phyloP scores from a whole-genome alignment of 208 protist genomes.

The Naegleria fowleri region DNA sequence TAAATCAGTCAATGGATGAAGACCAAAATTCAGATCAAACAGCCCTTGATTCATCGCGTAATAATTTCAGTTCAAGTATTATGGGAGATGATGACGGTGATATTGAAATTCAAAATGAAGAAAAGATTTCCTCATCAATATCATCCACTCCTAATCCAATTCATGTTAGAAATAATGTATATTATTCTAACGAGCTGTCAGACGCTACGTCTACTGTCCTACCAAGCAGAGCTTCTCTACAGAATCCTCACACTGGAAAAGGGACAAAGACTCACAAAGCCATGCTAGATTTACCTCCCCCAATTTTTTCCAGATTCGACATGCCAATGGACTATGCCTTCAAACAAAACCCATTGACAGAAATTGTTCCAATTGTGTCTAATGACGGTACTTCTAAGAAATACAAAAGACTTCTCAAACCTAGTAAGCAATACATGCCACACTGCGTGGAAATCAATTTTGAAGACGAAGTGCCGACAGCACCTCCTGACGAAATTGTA shows the following conservation, averaged over 20 bases:
- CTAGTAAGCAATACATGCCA: background rate
- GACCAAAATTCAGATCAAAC: too few species aligned
- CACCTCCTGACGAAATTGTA: background rate
- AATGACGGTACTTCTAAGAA: background rate
- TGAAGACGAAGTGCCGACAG: background rate
- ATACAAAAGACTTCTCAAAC: background rate
- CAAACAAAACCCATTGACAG: background rate
- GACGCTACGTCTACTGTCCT: background rate
- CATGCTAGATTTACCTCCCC: slow-evolving; percentile 8
- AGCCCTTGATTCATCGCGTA: too few species aligned
- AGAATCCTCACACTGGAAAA: background rate
- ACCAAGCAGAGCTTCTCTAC: background rate
- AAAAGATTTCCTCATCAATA: background rate
- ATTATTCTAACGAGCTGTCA: background rate
- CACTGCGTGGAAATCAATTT: background rate
- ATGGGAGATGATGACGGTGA: background rate
- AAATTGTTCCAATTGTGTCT: background rate
- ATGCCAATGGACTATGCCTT: slow-evolving; percentile 6
- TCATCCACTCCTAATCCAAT: background rate
- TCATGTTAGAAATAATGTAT: background rate
- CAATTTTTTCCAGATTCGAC: slow-evolving; percentile 6
- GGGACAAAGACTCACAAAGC: background rate
- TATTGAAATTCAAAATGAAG: background rate
- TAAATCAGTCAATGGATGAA: background rate
- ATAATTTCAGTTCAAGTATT: background rate